phyloP scores from a whole-genome alignment of 345 rosid species.

The Eucalyptus urophylla region DNA sequence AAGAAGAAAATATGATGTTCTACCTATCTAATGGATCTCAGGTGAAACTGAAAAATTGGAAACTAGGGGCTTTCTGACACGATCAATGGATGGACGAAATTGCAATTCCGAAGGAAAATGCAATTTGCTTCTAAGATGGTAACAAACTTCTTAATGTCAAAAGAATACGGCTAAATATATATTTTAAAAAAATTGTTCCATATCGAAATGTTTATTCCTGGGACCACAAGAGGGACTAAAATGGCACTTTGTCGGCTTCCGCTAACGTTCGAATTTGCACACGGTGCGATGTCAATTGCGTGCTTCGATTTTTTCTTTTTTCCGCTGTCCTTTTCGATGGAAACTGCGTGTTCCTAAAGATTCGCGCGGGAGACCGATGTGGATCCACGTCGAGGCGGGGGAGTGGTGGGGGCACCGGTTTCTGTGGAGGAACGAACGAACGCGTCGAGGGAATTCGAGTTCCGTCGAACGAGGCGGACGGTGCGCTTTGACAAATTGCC shows the following conservation, averaged over 20 bases:
- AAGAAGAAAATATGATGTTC: fast-evolving
- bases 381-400: neutral
- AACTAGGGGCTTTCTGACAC: neutral
- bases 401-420: neutral
- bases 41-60: neutral
- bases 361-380: neutral
- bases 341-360: neutral
- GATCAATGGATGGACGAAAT: neutral
- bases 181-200: neutral
- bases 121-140: neutral
- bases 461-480: neutral
- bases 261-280: neutral
- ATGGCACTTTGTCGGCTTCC: neutral
- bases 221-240: neutral
- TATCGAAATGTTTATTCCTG: neutral
- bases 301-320: neutral
- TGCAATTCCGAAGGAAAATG: neutral
- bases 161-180: neutral
- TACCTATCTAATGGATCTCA: neutral
- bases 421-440: neutral
- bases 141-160: neutral
- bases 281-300: neutral
- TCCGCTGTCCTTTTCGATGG: neutral
- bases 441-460: neutral
- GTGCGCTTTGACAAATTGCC: neutral